Evolutionary conservation across 352 stramenopile genomes (phyloP).

Genomic region (Globisporangium spiculum): DNA sequence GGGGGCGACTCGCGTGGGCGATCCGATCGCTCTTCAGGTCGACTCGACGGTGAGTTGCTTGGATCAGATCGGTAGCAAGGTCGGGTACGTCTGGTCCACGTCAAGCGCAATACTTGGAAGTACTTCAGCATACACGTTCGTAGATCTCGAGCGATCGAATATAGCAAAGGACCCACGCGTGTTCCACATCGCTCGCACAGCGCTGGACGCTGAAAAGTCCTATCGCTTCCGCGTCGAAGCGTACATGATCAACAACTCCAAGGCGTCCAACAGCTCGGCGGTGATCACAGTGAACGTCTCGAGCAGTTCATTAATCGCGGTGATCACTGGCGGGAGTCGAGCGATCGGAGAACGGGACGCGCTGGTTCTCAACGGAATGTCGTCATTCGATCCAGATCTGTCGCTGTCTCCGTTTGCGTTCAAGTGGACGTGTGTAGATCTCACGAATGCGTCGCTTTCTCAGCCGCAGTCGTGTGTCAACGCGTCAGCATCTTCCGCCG

Average conservation of each 20-base stretch:
- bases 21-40: conserved; percentile 40
- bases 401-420: conserved; percentile 35
- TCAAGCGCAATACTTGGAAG: conserved; percentile 17
- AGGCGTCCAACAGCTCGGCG: conserved; percentile 30
- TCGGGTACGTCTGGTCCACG: conserved; percentile 53
- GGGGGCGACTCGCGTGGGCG: conserved; percentile 32
- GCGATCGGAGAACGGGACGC: conserved; percentile 46
- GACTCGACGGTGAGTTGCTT: conserved; percentile 47
- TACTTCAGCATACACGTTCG: conserved; percentile 8
- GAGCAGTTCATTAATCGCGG: conserved; percentile 33
- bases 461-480: conserved; percentile 22
- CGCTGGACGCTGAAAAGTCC: conserved; percentile 32
- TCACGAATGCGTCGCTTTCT: conserved; percentile 29
- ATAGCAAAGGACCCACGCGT: conserved; percentile 56
- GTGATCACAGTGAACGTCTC: conserved; percentile 40
- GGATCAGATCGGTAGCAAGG: conserved; percentile 25
- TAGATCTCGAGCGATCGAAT: conserved; percentile 49
- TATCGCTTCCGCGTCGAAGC: conserved; percentile 64
- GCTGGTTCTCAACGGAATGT: conserved; percentile 46
- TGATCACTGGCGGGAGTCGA: conserved; percentile 42
- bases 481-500: conserved; percentile 16
- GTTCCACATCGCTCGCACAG: conserved; percentile 42
- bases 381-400: conserved; percentile 49
- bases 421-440: conserved; percentile 51
- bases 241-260: conserved; percentile 32